phyloP scores from a whole-genome alignment of 1,284 basidiomycete species.

The Sporisorium sorghi region DNA sequence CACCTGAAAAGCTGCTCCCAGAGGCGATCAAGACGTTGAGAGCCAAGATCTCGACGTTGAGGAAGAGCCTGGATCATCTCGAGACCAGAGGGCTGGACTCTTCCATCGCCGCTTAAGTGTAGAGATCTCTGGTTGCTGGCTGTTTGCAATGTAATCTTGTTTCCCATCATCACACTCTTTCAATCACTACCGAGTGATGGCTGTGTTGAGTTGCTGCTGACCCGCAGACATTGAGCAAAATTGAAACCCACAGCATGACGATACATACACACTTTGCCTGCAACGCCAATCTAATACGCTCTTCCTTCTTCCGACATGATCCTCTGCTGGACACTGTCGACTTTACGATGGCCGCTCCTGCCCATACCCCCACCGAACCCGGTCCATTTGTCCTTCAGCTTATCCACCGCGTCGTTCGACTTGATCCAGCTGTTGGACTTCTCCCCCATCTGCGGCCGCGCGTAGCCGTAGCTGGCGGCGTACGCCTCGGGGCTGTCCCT shows the following conservation, averaged over 20 bases:
- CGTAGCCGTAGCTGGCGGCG: constrained; percentile 40
- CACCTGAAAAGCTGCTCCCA: constrained; percentile 83
- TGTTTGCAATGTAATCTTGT: constrained; percentile 24
- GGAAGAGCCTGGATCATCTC: constrained; percentile 59
- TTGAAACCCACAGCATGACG: background rate
- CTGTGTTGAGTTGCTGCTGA: background rate
- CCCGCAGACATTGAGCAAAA: constrained; percentile 1
- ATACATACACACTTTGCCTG: background rate
- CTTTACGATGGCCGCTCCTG: constrained; percentile 29
- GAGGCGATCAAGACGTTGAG: constrained; percentile 87
- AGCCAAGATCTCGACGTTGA: constrained; percentile 76
- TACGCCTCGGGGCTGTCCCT: constrained; percentile 36
- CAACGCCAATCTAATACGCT: constrained; percentile 22
- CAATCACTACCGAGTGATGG: background rate
- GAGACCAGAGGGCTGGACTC: constrained; percentile 43
- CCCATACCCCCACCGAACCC: constrained; percentile 24
- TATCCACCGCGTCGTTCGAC: constrained; percentile 31
- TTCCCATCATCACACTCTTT: background rate
- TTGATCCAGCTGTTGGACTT: constrained; percentile 23
- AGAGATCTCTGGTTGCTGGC: no score
- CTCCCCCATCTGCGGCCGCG: constrained; percentile 16
- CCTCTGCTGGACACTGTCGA: constrained; percentile 54
- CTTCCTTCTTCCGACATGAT: constrained; percentile 53
- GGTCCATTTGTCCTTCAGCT: constrained; percentile 45
- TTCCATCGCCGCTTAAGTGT: no score